Percentiles rank a stretch among this genome's conserved stretches.
Evolutionary conservation across 345 rosid species (phyloP).

Genomic region (Euphorbia lathyris): DNA sequence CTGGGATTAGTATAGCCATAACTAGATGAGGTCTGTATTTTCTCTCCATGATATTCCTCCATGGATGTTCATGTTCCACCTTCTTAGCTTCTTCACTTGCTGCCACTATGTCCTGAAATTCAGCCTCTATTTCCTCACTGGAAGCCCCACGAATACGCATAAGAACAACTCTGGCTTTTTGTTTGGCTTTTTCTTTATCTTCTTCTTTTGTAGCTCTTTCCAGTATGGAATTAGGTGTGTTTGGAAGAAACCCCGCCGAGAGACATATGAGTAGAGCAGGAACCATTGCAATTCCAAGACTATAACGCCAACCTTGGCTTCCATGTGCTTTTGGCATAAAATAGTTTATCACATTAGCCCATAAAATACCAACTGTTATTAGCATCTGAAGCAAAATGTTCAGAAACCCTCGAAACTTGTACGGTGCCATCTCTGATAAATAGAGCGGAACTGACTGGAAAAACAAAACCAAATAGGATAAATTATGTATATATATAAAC

Average conservation of each 20-base stretch:
- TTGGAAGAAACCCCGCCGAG: background rate
- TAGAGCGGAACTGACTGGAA: conserved; percentile 50
- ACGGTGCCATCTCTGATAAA: conserved; percentile 50
- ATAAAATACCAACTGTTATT: conserved; percentile 61
- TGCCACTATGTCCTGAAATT: conserved; percentile 12
- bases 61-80: background rate
- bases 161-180: background rate
- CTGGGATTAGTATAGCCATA: conserved; percentile 14
- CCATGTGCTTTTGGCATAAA: conserved; percentile 13
- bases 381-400: conserved; percentile 64
- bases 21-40: conserved; percentile 18
- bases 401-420: conserved; percentile 40
- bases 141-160: background rate
- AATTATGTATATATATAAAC: background rate
- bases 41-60: background rate
- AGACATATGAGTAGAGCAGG: background rate
- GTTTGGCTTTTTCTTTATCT: background rate
- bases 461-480: background rate
- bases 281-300: background rate
- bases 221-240: conserved; percentile 14
- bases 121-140: conserved; percentile 5
- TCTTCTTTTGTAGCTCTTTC: conserved; percentile 5
- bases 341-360: conserved; percentile 55
- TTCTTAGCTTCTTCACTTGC: conserved; percentile 4
- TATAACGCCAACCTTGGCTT: background rate